Evolutionary conservation across 176 grass and related monocot genomes (phyloP).

Genomic region (Alloteropsis semialata): DNA sequence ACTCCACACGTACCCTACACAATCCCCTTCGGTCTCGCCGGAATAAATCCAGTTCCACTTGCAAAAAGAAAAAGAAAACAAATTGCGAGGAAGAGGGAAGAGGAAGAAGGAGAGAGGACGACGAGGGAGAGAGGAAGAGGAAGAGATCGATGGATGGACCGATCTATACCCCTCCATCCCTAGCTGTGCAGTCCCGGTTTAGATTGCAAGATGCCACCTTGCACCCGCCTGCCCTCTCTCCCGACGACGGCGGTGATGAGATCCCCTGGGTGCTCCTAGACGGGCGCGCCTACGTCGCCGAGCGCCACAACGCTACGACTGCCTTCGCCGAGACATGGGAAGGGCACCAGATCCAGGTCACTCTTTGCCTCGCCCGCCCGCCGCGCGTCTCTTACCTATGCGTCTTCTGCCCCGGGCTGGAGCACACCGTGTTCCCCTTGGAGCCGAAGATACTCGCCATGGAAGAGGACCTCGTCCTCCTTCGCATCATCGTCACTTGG

Average conservation of each 20-base stretch:
- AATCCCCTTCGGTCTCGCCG: too few species aligned
- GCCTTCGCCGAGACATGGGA: neutral
- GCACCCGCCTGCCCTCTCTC: too few species aligned
- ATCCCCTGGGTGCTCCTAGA: neutral
- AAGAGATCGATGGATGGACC: too few species aligned
- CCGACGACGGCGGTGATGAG: neutral
- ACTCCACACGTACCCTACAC: too few species aligned
- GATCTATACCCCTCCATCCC: too few species aligned
- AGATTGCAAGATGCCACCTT: too few species aligned
- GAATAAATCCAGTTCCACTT: too few species aligned
- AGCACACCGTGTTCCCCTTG: neutral
- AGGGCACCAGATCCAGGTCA: neutral
- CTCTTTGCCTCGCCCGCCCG: neutral
- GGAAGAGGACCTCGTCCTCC: slow-evolving; percentile 6
- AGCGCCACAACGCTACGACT: slow-evolving; percentile 1
- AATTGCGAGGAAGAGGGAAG: too few species aligned
- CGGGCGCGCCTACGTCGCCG: neutral
- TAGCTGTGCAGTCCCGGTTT: too few species aligned
- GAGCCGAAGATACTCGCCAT: neutral
- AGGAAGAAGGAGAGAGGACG: too few species aligned
- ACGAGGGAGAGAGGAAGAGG: too few species aligned
- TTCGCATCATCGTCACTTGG: neutral
- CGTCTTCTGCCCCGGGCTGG: neutral
- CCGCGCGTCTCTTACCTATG: neutral
- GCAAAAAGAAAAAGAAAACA: too few species aligned